Evolutionary conservation across 1,284 basidiomycete species (phyloP), one percentile per base, ranked within the genome.

Genomic region (Ceratobasidium sp.): DNA sequence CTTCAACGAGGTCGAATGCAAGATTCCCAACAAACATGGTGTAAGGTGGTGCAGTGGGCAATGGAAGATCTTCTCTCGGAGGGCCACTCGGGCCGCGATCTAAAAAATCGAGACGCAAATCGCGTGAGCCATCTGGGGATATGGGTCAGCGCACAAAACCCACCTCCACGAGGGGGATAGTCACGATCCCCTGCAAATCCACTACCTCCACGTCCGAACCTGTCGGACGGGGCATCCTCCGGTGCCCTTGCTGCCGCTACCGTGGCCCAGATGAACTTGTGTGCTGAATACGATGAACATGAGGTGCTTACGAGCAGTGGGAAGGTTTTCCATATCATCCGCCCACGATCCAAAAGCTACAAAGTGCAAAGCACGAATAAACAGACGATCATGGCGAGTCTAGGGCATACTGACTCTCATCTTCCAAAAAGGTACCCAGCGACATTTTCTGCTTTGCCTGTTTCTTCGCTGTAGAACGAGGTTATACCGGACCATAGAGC

Each of bases 21-120:
- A 99, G 88, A 86, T 99, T 99, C 77, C 97, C 98, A 81, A 99
- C 89, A 82, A 96, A 99, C 8, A 95, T 97, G 52, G 97, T 99
- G 87, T 91, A 99, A 14, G 98, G 98, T 18, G 98, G 96, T 79
- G 91, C 90, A 66, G 94, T 94, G n/a, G 98, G 98, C 50, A 99
- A 86, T 41, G 98, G 97, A 18, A 99, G 87, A 84, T 99, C 97
- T 83, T 97, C 96, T 79, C 96, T 92, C 67, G 90, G 88, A 79
- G 91, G 88, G 46, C 65, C 59, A 52, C 30, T 41, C 54, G 60
- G 57, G 50, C 57, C 71, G 48, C 71, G 71, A 64, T 83, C 84
- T 69, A 83, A 81, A 54, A 79, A 83, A n/a, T 82, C 7, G 65
- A 71, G 68, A 71, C 80, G 79, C 79, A 35, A 69, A 46, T 77